phyloP scores from a whole-genome alignment of 1,284 basidiomycete species.

The Mrakiaceae sp. region DNA sequence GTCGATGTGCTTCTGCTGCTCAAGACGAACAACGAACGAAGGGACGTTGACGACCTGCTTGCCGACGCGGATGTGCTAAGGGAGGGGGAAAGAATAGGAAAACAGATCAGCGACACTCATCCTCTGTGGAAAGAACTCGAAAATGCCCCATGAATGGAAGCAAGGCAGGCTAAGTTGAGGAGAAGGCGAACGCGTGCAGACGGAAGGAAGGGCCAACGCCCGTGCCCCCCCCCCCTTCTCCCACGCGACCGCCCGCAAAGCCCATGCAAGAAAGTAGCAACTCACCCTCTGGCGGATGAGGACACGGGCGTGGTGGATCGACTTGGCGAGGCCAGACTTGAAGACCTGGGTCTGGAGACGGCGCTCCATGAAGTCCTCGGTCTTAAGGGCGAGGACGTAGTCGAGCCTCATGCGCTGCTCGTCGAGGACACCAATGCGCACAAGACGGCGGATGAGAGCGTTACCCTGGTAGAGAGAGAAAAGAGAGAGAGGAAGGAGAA shows the following conservation, averaged over 20 bases:
- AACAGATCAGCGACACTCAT: too few relatives aligned
- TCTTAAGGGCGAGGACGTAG: slow-evolving; percentile 98
- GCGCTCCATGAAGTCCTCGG: slow-evolving; percentile 99
- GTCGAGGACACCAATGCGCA: slow-evolving; percentile 99
- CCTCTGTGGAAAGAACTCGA: too few relatives aligned
- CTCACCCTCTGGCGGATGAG: slow-evolving; percentile 76
- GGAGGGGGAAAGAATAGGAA: background rate
- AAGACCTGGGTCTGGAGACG: slow-evolving; percentile 99
- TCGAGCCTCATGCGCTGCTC: slow-evolving; percentile 98
- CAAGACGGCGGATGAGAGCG: slow-evolving; percentile 95
- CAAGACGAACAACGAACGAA: slow-evolving; percentile 95
- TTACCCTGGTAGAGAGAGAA: slow-evolving; percentile 47
- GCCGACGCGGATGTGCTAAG: slow-evolving; percentile 58
- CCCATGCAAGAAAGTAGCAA: background rate
- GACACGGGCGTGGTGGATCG: slow-evolving; percentile 96
- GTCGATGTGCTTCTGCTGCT: slow-evolving; percentile 94
- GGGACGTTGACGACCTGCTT: slow-evolving; percentile 99
- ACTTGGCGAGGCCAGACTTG: slow-evolving; percentile 96
- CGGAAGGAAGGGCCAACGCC: background rate
- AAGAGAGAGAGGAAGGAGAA: background rate
- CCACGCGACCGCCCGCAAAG: background rate
- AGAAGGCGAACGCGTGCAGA: background rate
- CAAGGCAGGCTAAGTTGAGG: background rate
- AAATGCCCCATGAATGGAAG: too few relatives aligned
- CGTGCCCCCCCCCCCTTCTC: background rate